Evolutionary conservation across 768 basidiomycete species (phyloP), one percentile per base, ranked within the genome.

Genomic region (Agaricus sinodeliciosus): DNA sequence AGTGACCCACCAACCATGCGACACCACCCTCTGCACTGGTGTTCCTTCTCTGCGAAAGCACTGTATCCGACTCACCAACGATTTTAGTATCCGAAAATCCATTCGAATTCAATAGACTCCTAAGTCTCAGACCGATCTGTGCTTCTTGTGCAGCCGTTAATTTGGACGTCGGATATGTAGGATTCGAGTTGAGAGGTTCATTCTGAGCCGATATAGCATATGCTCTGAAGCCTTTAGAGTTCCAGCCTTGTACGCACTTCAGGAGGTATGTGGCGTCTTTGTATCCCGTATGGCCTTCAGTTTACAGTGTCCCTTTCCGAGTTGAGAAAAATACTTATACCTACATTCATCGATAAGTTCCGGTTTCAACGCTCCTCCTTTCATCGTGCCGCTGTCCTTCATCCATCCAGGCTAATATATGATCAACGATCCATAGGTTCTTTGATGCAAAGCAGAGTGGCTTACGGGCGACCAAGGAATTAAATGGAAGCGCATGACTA

Each of bases 381-480:
- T 68, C 79, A 85, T 84, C 2, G 75, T 78, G 9, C 74, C 74
- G 43, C 73, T 77, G 43, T 66, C 69, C 63, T 88, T 88, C 84
- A 87, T 85, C 85, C 87, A 89, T 8, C 70, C 83, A 13, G 87
- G 86, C 84, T 86, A 22, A 52, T 37, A 54, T 13, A 46, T n/a
- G 18, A 16, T 49, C 7, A 22, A 15, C 39, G 16, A 43, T 18
- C 34, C 19, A 2, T 8, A 31, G 16, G 39, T 28, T n/a, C 39
- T 36, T 13, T 25, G 19, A 16, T 39, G 18, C 22, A 16, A 15
- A 27, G n/a, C 9, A 9, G 8, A 44, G 5, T 43, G 13, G 64
- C 76, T 55, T 63, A 85, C 85, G 3, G 84, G 83, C 42, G 83
- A 84, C 86, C 87, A 87, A 4, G 87, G 84, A 13, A 84, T 48